Percentiles rank a stretch among this genome's conserved stretches.
phyloP scores from a whole-genome alignment of 148 eudicot genomes.

The Talinum fruticosum region DNA sequence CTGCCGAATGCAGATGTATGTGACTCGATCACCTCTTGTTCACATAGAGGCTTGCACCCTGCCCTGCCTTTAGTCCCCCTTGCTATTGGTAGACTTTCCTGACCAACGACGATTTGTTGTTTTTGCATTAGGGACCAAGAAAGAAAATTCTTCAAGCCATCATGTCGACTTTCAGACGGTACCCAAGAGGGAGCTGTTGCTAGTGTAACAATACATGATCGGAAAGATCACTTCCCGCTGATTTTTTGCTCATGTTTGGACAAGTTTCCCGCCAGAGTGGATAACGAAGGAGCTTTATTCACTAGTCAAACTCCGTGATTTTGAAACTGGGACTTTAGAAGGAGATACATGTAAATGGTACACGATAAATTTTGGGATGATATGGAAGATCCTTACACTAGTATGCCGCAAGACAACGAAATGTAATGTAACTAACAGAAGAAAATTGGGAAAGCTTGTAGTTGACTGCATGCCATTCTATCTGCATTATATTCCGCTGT shows the following conservation, averaged over 20 bases:
- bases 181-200: slow-evolving; percentile 17
- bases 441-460: not conserved
- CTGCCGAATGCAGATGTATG: not conserved
- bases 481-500: too few species aligned
- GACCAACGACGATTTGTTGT: not conserved
- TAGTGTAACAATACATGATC: not conserved
- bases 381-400: not conserved
- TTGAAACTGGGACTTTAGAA: not conserved
- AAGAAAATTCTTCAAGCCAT: slow-evolving; percentile 76
- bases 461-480: too few species aligned
- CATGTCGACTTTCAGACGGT: slow-evolving; percentile 42
- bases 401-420: not conserved
- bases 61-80: not conserved
- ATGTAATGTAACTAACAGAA: not conserved
- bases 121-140: slow-evolving; percentile 67
- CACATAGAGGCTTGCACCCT: not conserved
- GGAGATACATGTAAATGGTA: slow-evolving; percentile 17
- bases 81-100: not conserved
- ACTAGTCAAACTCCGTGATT: not conserved
- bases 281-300: slow-evolving; percentile 4
- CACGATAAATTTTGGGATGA: slow-evolving; percentile 3
- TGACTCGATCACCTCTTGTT: too few species aligned
- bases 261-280: not conserved
- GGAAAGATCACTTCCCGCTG: slow-evolving; percentile 1
- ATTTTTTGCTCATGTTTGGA: slow-evolving; percentile 2